Percentiles rank a stretch among this genome's conserved stretches.
Evolutionary conservation across 1,284 basidiomycete genomes (phyloP).

Genomic region (Cutaneotrichosporon daszewskae): DNA sequence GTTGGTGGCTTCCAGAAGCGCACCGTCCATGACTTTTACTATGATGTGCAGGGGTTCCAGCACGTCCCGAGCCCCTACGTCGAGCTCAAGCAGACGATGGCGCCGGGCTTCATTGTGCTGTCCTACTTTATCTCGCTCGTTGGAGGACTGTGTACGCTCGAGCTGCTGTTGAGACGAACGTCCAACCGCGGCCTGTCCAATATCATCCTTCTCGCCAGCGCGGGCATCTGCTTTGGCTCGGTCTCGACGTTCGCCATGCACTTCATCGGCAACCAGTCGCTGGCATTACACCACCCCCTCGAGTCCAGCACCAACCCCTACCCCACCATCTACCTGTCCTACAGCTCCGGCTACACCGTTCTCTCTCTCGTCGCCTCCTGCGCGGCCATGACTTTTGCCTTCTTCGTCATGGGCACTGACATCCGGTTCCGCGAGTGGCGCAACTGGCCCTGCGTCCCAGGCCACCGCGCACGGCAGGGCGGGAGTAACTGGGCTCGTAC

Average conservation of each 20-base stretch:
- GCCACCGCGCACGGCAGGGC: constrained; percentile 3
- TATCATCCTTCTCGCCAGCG: constrained; percentile 42
- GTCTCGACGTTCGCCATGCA: constrained; percentile 50
- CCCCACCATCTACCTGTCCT: constrained; percentile 39
- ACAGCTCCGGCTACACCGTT: constrained; percentile 47
- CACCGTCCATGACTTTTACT: too few species aligned
- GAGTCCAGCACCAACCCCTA: constrained; percentile 15
- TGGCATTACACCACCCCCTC: constrained; percentile 42
- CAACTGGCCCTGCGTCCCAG: constrained; percentile 28
- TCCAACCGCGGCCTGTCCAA: constrained; percentile 47
- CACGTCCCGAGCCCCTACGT: constrained; percentile 19
- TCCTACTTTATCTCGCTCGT: constrained; percentile 46
- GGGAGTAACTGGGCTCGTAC: not conserved
- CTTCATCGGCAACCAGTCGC: constrained; percentile 49
- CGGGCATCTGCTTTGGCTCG: constrained; percentile 48
- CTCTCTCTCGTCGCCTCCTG: constrained; percentile 48
- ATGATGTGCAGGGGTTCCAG: not conserved
- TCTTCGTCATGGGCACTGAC: constrained; percentile 50
- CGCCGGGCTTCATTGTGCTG: constrained; percentile 46
- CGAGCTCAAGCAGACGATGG: constrained; percentile 36
- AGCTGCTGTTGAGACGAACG: constrained; percentile 46
- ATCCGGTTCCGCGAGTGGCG: constrained; percentile 17
- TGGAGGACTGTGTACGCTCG: constrained; percentile 48
- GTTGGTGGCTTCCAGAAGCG: too few species aligned
- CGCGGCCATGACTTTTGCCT: constrained; percentile 48